Evolutionary conservation across 2,329 filamentous ascomycete species (phyloP).

Genomic region (Orbilia blumenaviensis): DNA sequence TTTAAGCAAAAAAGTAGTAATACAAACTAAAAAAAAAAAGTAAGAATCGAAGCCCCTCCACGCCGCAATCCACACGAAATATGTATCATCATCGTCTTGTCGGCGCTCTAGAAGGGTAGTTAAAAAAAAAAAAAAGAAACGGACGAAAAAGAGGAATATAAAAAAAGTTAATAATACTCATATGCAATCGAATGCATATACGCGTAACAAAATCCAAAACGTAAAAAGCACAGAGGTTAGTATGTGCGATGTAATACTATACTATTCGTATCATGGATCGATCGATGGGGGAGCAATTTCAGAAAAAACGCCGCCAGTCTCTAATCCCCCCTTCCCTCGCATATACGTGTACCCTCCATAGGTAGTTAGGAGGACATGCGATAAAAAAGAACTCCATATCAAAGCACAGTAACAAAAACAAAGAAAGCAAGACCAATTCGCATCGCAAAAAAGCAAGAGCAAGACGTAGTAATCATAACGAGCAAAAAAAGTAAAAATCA

Average conservation of each 20-base stretch:
- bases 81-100: slow-evolving; percentile 30
- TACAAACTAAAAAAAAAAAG: slow-evolving; percentile 12
- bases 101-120: slow-evolving; percentile 38
- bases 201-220: not conserved
- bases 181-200: slow-evolving; percentile 5
- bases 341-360: too few species aligned
- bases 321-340: slow-evolving; percentile 38
- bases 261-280: too few species aligned
- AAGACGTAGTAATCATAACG: too few species aligned
- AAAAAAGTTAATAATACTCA: not conserved
- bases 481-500: too few species aligned
- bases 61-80: slow-evolving; percentile 29
- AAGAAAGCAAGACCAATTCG: too few species aligned
- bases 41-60: slow-evolving; percentile 45
- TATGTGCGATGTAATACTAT: too few species aligned
- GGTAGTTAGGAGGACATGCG: not conserved
- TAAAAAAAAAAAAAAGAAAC: slow-evolving; percentile 6
- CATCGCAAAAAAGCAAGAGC: slow-evolving; percentile 1
- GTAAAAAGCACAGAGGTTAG: not conserved
- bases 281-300: slow-evolving; percentile 19
- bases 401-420: slow-evolving; percentile 22
- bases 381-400: slow-evolving; percentile 38
- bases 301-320: slow-evolving; percentile 36
- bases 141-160: too few species aligned
- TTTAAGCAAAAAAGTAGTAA: slow-evolving; percentile 21